phyloP scores from a whole-genome alignment of 2,329 filamentous ascomycete species.

The Kalmusia sp. region DNA sequence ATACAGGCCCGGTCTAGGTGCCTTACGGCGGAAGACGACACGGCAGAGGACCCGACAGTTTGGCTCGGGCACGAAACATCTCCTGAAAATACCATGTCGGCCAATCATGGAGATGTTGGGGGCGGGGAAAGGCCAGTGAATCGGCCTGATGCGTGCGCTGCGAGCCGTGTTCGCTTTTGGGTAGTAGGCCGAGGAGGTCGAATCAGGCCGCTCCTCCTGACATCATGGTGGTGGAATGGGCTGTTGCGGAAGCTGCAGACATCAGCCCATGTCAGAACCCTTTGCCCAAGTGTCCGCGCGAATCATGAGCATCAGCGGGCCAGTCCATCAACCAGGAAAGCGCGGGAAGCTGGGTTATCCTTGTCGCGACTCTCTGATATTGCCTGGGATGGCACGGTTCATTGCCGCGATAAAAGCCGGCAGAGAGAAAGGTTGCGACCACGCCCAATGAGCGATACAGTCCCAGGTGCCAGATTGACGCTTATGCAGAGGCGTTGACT shows the following conservation, averaged over 20 bases:
- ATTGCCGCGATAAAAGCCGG: slow-evolving; percentile 39
- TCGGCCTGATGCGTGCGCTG: slow-evolving; percentile 17
- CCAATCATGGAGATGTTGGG: slow-evolving; percentile 17
- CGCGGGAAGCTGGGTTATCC: slow-evolving; percentile 40
- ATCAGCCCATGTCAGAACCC: slow-evolving; percentile 46
- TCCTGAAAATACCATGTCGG: slow-evolving; percentile 20
- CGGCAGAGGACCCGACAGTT: slow-evolving; percentile 21
- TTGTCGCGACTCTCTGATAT: slow-evolving; percentile 30
- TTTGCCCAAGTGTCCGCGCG: slow-evolving; percentile 36
- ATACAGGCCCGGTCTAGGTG: slow-evolving; percentile 13
- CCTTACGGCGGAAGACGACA: slow-evolving; percentile 14
- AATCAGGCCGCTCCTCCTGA: slow-evolving; percentile 31
- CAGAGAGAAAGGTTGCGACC: slow-evolving; percentile 27
- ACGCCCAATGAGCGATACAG: slow-evolving; percentile 33
- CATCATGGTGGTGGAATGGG: slow-evolving; percentile 32
- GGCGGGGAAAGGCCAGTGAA: slow-evolving; percentile 10
- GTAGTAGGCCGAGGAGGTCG: slow-evolving; percentile 26
- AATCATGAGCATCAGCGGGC: slow-evolving; percentile 33
- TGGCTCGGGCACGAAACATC: slow-evolving; percentile 18
- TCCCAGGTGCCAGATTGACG: slow-evolving; percentile 37
- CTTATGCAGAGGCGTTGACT: slow-evolving; percentile 49
- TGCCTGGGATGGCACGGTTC: slow-evolving; percentile 40
- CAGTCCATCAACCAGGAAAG: slow-evolving; percentile 32
- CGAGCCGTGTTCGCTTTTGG: slow-evolving; percentile 25
- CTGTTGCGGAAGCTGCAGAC: slow-evolving; percentile 32